phyloP scores from a whole-genome alignment of 768 basidiomycete species.

The Agrocybe praecox region DNA sequence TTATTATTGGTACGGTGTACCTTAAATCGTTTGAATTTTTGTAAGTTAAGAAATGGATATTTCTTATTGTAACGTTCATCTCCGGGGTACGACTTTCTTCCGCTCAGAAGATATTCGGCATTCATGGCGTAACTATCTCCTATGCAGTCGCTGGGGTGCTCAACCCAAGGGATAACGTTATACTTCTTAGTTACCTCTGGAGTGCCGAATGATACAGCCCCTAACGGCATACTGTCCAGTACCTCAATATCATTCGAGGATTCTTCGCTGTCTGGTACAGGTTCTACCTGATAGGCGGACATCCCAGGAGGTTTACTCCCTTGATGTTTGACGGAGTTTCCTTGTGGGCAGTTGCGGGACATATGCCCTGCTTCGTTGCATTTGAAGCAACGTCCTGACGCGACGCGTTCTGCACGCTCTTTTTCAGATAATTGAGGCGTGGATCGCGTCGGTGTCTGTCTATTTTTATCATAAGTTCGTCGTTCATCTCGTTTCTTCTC shows the following conservation, averaged over 20 bases:
- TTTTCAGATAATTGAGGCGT: slow-evolving; percentile 11
- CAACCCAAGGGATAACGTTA: background rate
- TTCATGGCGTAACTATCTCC: too few species aligned
- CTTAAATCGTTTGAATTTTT: too few species aligned
- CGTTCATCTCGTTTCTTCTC: background rate
- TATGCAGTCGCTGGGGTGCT: background rate
- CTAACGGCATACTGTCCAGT: slow-evolving; percentile 13
- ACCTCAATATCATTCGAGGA: slow-evolving; percentile 9
- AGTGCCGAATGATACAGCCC: too few species aligned
- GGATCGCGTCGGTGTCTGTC: background rate
- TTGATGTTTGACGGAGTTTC: slow-evolving; percentile 3
- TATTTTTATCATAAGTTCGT: background rate
- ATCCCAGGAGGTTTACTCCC: slow-evolving; percentile 25
- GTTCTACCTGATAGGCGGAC: slow-evolving; percentile 15
- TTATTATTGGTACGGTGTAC: background rate
- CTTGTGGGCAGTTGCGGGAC: slow-evolving; percentile 23
- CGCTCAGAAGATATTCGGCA: too few species aligned
- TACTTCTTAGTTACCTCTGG: background rate
- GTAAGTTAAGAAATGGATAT: too few species aligned
- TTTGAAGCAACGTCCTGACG: slow-evolving; percentile 22
- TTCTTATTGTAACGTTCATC: background rate
- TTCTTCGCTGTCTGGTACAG: background rate
- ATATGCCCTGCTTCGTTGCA: slow-evolving; percentile 23
- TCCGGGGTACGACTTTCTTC: slow-evolving; percentile 6
- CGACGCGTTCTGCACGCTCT: slow-evolving; percentile 15